phyloP scores from a whole-genome alignment of 2,329 filamentous ascomycete genomes.

The Gliomastix tumulicola region DNA sequence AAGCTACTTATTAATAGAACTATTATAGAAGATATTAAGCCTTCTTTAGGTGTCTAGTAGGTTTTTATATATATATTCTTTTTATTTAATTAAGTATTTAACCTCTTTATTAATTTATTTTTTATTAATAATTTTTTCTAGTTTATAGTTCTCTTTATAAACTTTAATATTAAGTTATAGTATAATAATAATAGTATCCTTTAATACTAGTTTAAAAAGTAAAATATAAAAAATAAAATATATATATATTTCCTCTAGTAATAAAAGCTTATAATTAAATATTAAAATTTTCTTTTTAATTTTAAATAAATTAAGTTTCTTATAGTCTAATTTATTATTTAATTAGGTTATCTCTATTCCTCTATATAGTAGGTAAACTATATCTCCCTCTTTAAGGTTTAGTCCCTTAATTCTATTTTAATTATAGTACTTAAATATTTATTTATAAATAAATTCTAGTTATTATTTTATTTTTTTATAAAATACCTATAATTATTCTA shows the following conservation, averaged over 20 bases:
- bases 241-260: conserved; percentile 4
- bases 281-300: conserved; percentile 7
- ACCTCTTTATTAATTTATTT: conserved; percentile 2
- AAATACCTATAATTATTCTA: too few relatives aligned
- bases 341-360: conserved; percentile 7
- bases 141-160: conserved; percentile 5
- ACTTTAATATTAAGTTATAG: conserved; percentile 6
- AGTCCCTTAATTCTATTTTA: conserved; percentile 7
- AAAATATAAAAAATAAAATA: too few relatives aligned
- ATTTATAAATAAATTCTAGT: conserved; percentile 2
- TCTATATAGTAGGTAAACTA: conserved; percentile 8
- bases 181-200: conserved; percentile 7
- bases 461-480: too few relatives aligned
- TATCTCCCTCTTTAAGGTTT: conserved; percentile 8
- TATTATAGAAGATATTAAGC: too few relatives aligned
- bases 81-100: conserved; percentile 1
- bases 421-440: conserved; percentile 7
- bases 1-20: too few relatives aligned
- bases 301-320: conserved; percentile 9
- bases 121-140: conserved; percentile 10
- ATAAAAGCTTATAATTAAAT: conserved; percentile 8
- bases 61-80: conserved; percentile 1
- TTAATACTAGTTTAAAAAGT: too few relatives aligned
- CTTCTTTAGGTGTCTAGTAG: too few relatives aligned
- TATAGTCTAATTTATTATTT: conserved; percentile 10